Evolutionary conservation across 163 green algal genomes (phyloP).

Genomic region (Volvox carteri): DNA sequence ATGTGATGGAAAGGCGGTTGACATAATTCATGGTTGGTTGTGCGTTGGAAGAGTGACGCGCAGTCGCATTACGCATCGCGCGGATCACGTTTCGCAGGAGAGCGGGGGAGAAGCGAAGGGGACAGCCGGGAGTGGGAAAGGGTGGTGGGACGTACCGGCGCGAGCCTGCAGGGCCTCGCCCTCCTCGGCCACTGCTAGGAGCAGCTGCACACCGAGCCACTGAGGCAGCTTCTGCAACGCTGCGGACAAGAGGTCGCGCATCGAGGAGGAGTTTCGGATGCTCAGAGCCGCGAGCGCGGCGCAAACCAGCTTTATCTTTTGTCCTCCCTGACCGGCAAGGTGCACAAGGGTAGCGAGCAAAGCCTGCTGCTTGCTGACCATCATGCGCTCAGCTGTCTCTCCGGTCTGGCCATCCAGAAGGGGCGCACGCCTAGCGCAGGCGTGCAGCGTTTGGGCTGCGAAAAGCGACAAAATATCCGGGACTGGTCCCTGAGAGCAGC

Average conservation of each 20-base stretch:
- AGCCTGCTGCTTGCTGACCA: constrained; percentile 11
- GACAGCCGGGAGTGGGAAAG: too few species aligned
- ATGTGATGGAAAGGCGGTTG: too few species aligned
- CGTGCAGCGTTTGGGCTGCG: constrained; percentile 21
- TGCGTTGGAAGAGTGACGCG: too few species aligned
- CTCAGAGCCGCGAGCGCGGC: constrained; percentile 20
- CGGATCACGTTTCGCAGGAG: too few species aligned
- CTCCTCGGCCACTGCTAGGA: constrained; percentile 39
- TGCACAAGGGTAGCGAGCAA: not conserved
- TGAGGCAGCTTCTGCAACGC: constrained; percentile 19
- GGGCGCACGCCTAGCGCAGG: not conserved
- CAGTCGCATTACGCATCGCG: too few species aligned
- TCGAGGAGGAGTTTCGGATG: not conserved
- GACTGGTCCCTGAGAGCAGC: not conserved
- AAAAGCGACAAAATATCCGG: not conserved
- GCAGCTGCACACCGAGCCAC: constrained; percentile 21
- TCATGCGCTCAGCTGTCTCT: not conserved
- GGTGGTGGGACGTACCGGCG: not conserved
- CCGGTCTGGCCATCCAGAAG: not conserved
- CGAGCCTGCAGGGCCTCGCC: constrained; percentile 41
- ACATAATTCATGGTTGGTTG: too few species aligned
- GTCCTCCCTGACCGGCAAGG: not conserved
- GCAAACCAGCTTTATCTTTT: not conserved
- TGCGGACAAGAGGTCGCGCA: not conserved
- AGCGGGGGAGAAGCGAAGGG: too few species aligned